Conservation (phyloP, 108 stramenopile genomes). For the Chaetoceros tenuissimus region DNA sequence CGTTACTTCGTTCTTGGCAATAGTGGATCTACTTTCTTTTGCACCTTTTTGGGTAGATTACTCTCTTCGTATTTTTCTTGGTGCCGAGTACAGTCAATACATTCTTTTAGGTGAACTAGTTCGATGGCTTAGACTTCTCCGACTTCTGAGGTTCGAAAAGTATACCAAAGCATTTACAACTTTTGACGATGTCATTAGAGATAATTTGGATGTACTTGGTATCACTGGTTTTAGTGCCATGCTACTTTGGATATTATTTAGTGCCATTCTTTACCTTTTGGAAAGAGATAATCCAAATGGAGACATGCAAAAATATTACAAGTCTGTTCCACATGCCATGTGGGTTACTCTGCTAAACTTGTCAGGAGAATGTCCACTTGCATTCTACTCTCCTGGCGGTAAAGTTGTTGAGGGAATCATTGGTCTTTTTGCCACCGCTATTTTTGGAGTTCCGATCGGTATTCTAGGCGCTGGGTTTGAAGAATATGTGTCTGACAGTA, state of each 20-base stretch:
- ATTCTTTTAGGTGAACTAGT: too few relatives aligned
- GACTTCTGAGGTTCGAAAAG: conserved; percentile 75
- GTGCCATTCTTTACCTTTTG: conserved; percentile 65
- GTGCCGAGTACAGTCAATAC: conserved; percentile 15
- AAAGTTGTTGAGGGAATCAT: conserved; percentile 73
- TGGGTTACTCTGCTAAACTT: conserved; percentile 89
- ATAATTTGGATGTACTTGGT: conserved; percentile 68
- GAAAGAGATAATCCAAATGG: conserved; percentile 76
- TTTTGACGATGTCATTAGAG: conserved; percentile 57
- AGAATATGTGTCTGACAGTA: conserved; percentile 57
- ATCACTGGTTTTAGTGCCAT: conserved; percentile 82
- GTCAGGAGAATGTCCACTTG: conserved; percentile 78
- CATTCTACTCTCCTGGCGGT: conserved; percentile 62
- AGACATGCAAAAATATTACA: conserved; percentile 74
- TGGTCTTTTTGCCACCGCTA: conserved; percentile 74
- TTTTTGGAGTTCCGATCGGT: conserved; percentile 84
- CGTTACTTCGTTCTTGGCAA: conserved; percentile 41
- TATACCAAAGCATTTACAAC: conserved; percentile 74
- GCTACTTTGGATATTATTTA: conserved; percentile 76
- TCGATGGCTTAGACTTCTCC: conserved; percentile 45
- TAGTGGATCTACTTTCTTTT: conserved; percentile 74
- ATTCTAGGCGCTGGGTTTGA: conserved; percentile 87
- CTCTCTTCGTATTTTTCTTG: conserved; percentile 17
- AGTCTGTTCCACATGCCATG: conserved; percentile 82
- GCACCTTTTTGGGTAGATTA: conserved; percentile 64